phyloP scores from a whole-genome alignment of 2,329 filamentous ascomycete genomes.

The Trichophyton verrucosum region DNA sequence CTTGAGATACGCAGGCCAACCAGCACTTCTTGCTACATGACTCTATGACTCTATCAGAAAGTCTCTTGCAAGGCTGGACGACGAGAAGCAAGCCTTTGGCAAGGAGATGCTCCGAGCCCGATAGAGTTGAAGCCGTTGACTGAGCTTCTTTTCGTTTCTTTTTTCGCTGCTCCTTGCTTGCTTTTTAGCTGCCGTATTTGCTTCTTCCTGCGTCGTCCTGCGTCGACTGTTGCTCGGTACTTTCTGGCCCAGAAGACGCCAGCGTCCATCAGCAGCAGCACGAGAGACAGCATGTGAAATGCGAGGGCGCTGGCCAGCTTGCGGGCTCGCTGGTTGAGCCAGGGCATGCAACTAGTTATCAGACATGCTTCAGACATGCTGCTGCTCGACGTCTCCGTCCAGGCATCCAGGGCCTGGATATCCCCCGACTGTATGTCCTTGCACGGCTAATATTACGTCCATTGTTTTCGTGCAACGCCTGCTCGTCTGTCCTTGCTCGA shows the following conservation, averaged over 20 bases:
- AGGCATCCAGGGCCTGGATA: neutral
- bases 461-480: neutral
- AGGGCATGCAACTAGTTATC: too few species aligned
- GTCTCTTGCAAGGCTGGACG: neutral
- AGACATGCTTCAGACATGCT: too few species aligned
- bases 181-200: neutral
- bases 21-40: too few species aligned
- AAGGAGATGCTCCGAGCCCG: slow-evolving; percentile 2
- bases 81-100: neutral
- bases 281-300: neutral
- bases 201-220: neutral
- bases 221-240: neutral
- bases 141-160: slow-evolving; percentile 4
- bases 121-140: slow-evolving; percentile 2
- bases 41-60: neutral
- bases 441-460: neutral
- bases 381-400: too few species aligned
- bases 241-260: neutral
- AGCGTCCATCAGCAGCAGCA: neutral
- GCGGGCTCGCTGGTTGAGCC: too few species aligned
- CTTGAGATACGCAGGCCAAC: too few species aligned
- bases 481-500: neutral
- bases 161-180: neutral
- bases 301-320: neutral
- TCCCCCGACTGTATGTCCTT: too few species aligned